Percentiles rank a stretch among this genome's conserved stretches.
Conservation (phyloP, 441 rosid species). For the Euphorbia celastroides region DNA sequence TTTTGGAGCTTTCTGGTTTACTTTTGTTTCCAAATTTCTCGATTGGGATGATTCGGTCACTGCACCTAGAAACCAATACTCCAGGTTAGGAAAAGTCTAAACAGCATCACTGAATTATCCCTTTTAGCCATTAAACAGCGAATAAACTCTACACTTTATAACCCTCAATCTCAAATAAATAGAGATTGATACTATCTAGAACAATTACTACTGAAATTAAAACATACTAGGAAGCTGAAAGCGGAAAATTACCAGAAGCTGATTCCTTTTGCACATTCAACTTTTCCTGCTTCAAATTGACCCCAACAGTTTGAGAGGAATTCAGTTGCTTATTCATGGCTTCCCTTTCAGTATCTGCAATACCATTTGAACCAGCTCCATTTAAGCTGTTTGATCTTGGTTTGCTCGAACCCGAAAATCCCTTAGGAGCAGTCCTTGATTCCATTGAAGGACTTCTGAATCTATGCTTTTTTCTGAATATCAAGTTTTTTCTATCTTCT, state of each 20-base stretch:
- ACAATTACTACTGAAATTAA: not conserved
- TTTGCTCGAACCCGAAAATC: conserved; percentile 38
- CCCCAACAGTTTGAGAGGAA: conserved; percentile 16
- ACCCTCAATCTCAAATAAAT: not conserved
- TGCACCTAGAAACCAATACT: too few species aligned
- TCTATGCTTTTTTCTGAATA: conserved; percentile 53
- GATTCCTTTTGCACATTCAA: conserved; percentile 14
- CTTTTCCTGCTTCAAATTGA: conserved; percentile 21
- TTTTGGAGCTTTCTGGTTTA: too few species aligned
- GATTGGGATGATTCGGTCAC: too few species aligned
- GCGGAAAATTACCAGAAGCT: conserved; percentile 39
- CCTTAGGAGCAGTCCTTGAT: conserved; percentile 32
- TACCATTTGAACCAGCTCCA: conserved; percentile 12
- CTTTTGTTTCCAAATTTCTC: too few species aligned
- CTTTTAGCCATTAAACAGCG: too few species aligned
- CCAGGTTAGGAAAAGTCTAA: too few species aligned
- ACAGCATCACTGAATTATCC: too few species aligned
- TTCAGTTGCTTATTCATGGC: conserved; percentile 13
- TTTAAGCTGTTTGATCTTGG: conserved; percentile 7
- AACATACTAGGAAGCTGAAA: not conserved
- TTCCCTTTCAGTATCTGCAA: conserved; percentile 14
- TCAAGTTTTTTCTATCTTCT: conserved; percentile 28
- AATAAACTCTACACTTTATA: too few species aligned
- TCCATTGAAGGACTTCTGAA: conserved; percentile 36
- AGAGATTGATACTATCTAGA: not conserved